Percentiles rank a stretch among this genome's conserved stretches.
Evolutionary conservation across 352 stramenopile species (phyloP).

Genomic region (Phytophthora melonis): DNA sequence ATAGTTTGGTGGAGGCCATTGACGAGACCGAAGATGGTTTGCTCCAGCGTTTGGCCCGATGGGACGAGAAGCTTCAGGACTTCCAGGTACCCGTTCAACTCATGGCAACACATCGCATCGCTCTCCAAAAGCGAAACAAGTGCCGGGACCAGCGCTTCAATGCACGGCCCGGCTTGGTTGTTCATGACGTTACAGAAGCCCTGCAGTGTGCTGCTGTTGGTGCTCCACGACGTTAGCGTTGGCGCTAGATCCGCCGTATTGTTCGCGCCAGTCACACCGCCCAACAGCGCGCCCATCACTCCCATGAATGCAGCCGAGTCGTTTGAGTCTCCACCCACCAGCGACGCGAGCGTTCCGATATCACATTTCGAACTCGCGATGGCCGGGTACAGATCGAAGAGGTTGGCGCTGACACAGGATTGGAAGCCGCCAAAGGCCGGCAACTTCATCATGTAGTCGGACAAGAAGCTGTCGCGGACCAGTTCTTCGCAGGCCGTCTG

Average conservation of each 20-base stretch:
- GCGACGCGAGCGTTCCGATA: conserved; percentile 47
- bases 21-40: conserved; percentile 52
- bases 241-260: conserved; percentile 23
- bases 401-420: conserved; percentile 51
- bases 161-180: conserved; percentile 47
- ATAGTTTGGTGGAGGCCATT: conserved; percentile 64
- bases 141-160: conserved; percentile 49
- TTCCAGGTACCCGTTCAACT: conserved; percentile 56
- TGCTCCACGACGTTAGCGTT: conserved; percentile 49
- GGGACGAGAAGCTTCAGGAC: conserved; percentile 54
- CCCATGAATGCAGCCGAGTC: conserved; percentile 48
- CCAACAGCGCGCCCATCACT: conserved; percentile 45
- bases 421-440: conserved; percentile 47
- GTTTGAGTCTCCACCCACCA: conserved; percentile 38
- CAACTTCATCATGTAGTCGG: conserved; percentile 43
- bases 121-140: conserved; percentile 51
- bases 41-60: conserved; percentile 45
- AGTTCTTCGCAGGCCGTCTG: conserved; percentile 40
- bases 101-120: conserved; percentile 52
- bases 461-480: conserved; percentile 44
- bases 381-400: conserved; percentile 41
- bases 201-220: conserved; percentile 41
- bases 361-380: conserved; percentile 43
- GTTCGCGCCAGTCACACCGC: conserved; percentile 31
- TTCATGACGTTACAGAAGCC: conserved; percentile 70